Conservation (phyloP, 805 yeast species). For the Candida boleticola region DNA sequence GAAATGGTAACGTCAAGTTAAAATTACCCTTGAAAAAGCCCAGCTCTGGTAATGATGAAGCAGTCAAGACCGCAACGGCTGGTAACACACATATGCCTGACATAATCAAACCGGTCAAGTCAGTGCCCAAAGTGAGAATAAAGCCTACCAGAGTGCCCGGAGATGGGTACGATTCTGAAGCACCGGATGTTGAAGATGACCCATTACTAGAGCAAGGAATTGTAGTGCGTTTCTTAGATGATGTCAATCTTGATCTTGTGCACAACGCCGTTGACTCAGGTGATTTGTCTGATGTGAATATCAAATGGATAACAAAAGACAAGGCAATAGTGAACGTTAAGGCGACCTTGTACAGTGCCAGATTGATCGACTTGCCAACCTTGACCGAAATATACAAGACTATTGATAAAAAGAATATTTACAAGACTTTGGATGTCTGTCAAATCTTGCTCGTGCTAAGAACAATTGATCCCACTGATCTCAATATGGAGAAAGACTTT, state of each 20-base stretch:
- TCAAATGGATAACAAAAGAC: slow-evolving; percentile 80
- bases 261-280: slow-evolving; percentile 75
- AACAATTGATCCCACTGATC: slow-evolving; percentile 37
- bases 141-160: slow-evolving; percentile 75
- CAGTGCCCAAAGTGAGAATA: slow-evolving; percentile 47
- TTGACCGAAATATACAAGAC: slow-evolving; percentile 84
- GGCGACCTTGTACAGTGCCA: slow-evolving; percentile 72
- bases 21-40: slow-evolving; percentile 9
- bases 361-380: slow-evolving; percentile 86
- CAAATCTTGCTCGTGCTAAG: slow-evolving; percentile 81
- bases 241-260: slow-evolving; percentile 67
- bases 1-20: background rate
- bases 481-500: slow-evolving; percentile 47
- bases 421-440: slow-evolving; percentile 80
- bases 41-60: background rate
- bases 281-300: slow-evolving; percentile 65
- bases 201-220: slow-evolving; percentile 89
- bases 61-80: background rate
- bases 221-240: slow-evolving; percentile 69
- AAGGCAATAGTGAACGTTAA: slow-evolving; percentile 76
- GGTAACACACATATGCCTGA: background rate
- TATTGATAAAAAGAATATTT: slow-evolving; percentile 82
- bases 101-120: slow-evolving; percentile 9
- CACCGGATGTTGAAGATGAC: slow-evolving; percentile 93
- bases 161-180: slow-evolving; percentile 96